Evolutionary conservation across 768 basidiomycete genomes (phyloP).

Genomic region (Collybiopsis confluens): DNA sequence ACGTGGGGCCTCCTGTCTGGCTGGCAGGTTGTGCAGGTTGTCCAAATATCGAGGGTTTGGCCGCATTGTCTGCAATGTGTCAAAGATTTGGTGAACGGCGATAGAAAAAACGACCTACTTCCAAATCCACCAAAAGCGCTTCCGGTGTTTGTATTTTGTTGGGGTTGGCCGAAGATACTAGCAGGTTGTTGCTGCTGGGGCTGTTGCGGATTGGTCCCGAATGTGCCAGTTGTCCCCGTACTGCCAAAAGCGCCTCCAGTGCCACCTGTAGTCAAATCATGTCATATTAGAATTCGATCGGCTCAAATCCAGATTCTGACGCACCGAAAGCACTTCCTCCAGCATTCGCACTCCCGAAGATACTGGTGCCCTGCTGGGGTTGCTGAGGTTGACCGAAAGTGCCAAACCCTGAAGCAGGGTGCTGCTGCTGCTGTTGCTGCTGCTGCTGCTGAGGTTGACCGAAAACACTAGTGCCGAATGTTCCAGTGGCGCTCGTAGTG

Average conservation of each 20-base stretch:
- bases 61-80: slow-evolving; percentile 17
- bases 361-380: slow-evolving; percentile 20
- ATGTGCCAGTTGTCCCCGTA: background rate
- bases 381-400: slow-evolving; percentile 27
- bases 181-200: slow-evolving; percentile 17
- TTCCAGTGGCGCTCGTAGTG: slow-evolving; percentile 29
- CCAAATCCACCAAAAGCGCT: slow-evolving; percentile 31
- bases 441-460: slow-evolving; percentile 33
- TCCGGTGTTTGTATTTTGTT: slow-evolving; percentile 22
- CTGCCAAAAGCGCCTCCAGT: slow-evolving; percentile 17
- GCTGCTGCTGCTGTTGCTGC: slow-evolving; percentile 23
- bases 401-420: slow-evolving; percentile 11
- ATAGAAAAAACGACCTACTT: slow-evolving; percentile 14
- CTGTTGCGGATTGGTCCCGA: slow-evolving; percentile 23
- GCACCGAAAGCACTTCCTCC: slow-evolving; percentile 30
- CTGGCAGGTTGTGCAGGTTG: slow-evolving; percentile 36
- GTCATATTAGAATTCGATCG: background rate
- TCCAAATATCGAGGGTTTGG: slow-evolving; percentile 49
- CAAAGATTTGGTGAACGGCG: background rate
- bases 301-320: slow-evolving; percentile 1
- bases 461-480: slow-evolving; percentile 52
- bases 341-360: slow-evolving; percentile 1
- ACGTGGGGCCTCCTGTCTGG: slow-evolving; percentile 17
- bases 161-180: slow-evolving; percentile 32
- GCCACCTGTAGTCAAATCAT: slow-evolving; percentile 6